Percentiles rank a stretch among this genome's conserved stretches.
Evolutionary conservation across 192 early-diverging fungal species (phyloP).

Genomic region (Coemansia furcata): DNA sequence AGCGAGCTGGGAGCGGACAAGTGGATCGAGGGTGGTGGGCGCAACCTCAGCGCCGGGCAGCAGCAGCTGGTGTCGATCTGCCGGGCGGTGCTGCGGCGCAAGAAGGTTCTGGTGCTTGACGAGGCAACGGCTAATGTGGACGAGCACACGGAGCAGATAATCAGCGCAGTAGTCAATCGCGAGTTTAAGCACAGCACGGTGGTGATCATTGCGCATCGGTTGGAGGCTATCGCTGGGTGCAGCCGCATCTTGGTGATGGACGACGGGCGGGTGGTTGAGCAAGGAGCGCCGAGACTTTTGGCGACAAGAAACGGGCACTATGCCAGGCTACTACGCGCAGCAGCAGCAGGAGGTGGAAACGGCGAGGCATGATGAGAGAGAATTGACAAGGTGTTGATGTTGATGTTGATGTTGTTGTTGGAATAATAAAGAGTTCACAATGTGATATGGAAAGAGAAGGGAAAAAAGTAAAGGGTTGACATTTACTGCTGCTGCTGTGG

Average conservation of each 20-base stretch:
- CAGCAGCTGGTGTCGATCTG: conserved; percentile 80
- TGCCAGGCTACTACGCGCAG: conserved; percentile 1
- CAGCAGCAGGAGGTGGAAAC: not conserved
- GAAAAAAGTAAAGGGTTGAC: not conserved
- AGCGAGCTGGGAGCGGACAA: conserved; percentile 58
- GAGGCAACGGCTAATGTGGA: conserved; percentile 62
- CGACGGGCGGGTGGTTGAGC: conserved; percentile 57
- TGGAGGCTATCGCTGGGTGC: conserved; percentile 58
- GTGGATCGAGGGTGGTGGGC: conserved; percentile 17
- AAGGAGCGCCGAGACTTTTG: conserved; percentile 56
- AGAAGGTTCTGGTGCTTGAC: conserved; percentile 65
- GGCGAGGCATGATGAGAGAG: not conserved
- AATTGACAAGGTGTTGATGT: not conserved
- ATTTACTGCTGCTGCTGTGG: not conserved
- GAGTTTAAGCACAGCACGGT: conserved; percentile 61
- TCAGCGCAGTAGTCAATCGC: conserved; percentile 54
- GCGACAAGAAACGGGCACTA: conserved; percentile 5
- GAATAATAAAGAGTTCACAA: not conserved
- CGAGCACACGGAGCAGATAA: conserved; percentile 43
- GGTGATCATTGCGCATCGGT: conserved; percentile 67
- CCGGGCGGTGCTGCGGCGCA: conserved; percentile 67
- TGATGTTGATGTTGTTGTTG: not conserved
- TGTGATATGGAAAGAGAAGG: not conserved
- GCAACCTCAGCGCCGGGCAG: conserved; percentile 51
- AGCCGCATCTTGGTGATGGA: conserved; percentile 61